Evolutionary conservation across 208 protist species (phyloP).

Genomic region (Acanthamoeba rhysodes): DNA sequence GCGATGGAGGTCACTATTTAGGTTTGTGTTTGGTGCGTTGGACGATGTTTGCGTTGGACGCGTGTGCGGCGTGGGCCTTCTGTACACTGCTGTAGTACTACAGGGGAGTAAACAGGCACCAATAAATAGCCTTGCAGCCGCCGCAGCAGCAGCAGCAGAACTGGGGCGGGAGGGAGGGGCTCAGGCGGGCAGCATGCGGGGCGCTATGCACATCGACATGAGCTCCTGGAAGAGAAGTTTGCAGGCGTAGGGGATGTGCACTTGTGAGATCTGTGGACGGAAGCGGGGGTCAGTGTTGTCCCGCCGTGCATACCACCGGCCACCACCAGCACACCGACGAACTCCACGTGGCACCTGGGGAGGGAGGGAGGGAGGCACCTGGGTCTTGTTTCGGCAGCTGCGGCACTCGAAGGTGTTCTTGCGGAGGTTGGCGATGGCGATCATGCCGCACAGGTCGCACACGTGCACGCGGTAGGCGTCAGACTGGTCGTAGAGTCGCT

Average conservation of each 20-base stretch:
- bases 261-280: conserved; percentile 90
- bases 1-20: no score
- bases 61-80: neutral
- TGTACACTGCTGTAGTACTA: no score
- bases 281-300: neutral
- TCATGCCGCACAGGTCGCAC: conserved; percentile 96
- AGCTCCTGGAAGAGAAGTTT: conserved; percentile 99
- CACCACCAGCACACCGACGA: no score
- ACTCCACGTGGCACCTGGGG: no score
- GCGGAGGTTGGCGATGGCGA: conserved; percentile 94
- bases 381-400: conserved; percentile 93
- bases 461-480: conserved; percentile 95
- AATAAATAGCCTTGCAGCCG: no score
- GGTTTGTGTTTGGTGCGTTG: no score
- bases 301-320: no score
- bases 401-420: conserved; percentile 93
- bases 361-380: no score
- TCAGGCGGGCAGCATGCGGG: conserved; percentile 89
- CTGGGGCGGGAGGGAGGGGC: no score
- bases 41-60: no score
- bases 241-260: conserved; percentile 97
- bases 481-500: conserved; percentile 94
- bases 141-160: no score
- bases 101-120: no score
- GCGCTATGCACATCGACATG: conserved; percentile 97